A percentile compares a stretch with the other conserved stretches of the same genome.
Evolutionary conservation across 2,329 filamentous ascomycete genomes (phyloP).

Genomic region (Annulohypoxylon truncatum): DNA sequence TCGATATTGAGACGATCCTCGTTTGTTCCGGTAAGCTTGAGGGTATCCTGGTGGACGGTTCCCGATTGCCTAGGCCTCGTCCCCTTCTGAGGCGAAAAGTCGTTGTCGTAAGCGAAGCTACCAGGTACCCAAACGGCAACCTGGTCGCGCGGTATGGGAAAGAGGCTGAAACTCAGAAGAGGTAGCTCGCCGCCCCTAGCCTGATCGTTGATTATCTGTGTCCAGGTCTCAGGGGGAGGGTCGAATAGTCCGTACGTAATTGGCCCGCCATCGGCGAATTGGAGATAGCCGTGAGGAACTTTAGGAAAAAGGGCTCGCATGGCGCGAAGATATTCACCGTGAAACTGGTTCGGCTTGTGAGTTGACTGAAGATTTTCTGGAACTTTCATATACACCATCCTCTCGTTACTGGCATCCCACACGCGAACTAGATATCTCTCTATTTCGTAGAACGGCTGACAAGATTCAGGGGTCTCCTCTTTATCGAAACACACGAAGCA

Average conservation of each 20-base stretch:
- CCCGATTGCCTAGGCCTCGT: not conserved
- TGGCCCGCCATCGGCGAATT: not conserved
- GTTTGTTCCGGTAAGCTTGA: not conserved
- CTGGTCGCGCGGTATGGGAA: not conserved
- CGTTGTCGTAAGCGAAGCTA: not conserved
- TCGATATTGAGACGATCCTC: conserved; percentile 11
- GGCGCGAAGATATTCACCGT: conserved; percentile 34
- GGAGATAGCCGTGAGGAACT: conserved; percentile 8
- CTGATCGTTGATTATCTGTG: not conserved
- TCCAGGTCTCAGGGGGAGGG: conserved; percentile 29
- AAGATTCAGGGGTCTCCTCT: conserved; percentile 28
- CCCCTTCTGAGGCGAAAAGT: not conserved
- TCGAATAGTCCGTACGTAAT: conserved; percentile 31
- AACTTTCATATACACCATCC: conserved; percentile 44
- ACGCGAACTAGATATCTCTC: conserved; percentile 36
- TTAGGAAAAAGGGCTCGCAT: conserved; percentile 33
- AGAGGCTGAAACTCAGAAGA: conserved; percentile 11
- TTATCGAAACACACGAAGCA: conserved; percentile 38
- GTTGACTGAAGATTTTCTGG: conserved; percentile 5
- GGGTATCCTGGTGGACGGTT: conserved; percentile 6
- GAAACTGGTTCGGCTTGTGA: conserved; percentile 40
- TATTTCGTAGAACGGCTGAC: conserved; percentile 13
- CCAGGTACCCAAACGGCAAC: conserved; percentile 32
- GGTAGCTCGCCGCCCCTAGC: not conserved
- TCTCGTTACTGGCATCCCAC: conserved; percentile 11